A percentile compares a stretch with the other conserved stretches of the same genome.
Conservation (phyloP, 169 alveolate species). For the Plasmodium coatneyi region DNA sequence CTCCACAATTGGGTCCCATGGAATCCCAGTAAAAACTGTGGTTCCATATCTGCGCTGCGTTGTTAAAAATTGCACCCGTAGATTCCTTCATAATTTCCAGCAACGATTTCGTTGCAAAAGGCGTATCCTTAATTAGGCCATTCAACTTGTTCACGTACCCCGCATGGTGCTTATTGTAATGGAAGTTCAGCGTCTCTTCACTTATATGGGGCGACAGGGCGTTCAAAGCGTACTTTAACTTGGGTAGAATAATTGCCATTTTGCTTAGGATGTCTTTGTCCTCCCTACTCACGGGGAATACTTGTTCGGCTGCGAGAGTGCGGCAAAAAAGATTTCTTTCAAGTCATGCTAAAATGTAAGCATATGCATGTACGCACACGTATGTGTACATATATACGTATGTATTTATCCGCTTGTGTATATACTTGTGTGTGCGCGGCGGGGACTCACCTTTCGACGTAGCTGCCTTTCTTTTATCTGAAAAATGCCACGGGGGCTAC, state of each 20-base stretch:
- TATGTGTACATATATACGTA: neutral
- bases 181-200: slow-evolving; percentile 92
- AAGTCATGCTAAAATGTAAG: neutral
- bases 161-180: slow-evolving; percentile 96
- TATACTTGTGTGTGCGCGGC: neutral
- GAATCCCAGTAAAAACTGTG: slow-evolving; percentile 95
- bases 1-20: slow-evolving; percentile 93
- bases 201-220: slow-evolving; percentile 96
- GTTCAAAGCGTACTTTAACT: slow-evolving; percentile 93
- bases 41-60: slow-evolving; percentile 94
- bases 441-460: neutral
- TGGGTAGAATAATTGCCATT: slow-evolving; percentile 91
- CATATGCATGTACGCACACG: neutral
- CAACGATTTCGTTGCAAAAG: slow-evolving; percentile 74
- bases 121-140: slow-evolving; percentile 60
- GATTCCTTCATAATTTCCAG: slow-evolving; percentile 83
- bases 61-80: slow-evolving; percentile 89
- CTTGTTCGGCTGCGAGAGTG: neutral
- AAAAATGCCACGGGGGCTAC: neutral
- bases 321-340: neutral
- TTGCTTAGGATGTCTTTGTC: neutral
- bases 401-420: neutral
- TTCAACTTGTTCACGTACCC: slow-evolving; percentile 93
- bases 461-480: neutral
- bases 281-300: neutral